Evolutionary conservation across 371 early-diverging fungal species (phyloP).

Genomic region (Apophysomyces sp.): DNA sequence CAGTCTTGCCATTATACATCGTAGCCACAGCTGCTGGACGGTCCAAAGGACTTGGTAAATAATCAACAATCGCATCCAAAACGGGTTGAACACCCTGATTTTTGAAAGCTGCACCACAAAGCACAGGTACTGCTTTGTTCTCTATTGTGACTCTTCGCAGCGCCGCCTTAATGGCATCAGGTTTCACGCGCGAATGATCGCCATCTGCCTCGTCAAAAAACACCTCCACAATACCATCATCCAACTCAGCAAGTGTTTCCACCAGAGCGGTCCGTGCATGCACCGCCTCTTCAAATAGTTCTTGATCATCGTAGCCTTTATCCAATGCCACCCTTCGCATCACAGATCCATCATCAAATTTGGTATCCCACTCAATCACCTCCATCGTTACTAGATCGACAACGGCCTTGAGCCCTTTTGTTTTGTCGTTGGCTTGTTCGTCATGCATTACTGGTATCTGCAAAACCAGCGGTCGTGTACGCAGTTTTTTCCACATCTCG

Average conservation of each 20-base stretch:
- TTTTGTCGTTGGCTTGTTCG: constrained; percentile 24
- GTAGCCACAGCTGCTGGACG: constrained; percentile 64
- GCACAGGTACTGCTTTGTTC: constrained; percentile 78
- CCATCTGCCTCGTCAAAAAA: constrained; percentile 71
- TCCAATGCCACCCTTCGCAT: constrained; percentile 6
- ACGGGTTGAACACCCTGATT: constrained; percentile 93
- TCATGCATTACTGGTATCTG: constrained; percentile 73
- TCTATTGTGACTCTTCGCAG: constrained; percentile 72
- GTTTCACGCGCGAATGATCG: constrained; percentile 66
- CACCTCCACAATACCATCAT: constrained; percentile 80
- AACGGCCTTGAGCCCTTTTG: constrained; percentile 52
- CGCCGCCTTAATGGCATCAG: constrained; percentile 61
- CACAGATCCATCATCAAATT: constrained; percentile 52
- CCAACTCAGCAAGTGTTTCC: constrained; percentile 83
- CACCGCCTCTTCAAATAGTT: constrained; percentile 47
- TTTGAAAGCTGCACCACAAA: constrained; percentile 88
- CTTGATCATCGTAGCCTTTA: constrained; percentile 14
- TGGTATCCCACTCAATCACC: constrained; percentile 61
- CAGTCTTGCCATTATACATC: constrained; percentile 31
- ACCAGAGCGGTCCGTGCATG: constrained; percentile 69
- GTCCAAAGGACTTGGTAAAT: constrained; percentile 83
- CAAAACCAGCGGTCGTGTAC: constrained; percentile 68
- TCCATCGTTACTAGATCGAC: constrained; percentile 84
- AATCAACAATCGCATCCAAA: constrained; percentile 86
- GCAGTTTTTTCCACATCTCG: constrained; percentile 67